Conservation (phyloP, 2,329 filamentous ascomycete genomes). For the Colletotrichum sp. region DNA sequence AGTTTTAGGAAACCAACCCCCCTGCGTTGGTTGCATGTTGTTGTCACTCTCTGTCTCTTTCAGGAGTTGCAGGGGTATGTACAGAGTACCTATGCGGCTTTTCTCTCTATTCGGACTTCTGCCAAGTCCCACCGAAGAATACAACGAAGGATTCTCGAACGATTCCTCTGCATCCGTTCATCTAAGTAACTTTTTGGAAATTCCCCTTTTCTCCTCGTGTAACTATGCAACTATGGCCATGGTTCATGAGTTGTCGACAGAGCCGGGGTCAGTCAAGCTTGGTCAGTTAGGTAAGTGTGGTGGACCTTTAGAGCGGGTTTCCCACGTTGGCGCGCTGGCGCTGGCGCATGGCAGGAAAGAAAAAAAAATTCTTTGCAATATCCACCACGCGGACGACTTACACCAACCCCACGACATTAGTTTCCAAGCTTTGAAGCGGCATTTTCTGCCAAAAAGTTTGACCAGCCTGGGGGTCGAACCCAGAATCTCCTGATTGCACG, state of each 20-base stretch:
- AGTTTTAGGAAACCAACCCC: neutral
- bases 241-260: neutral
- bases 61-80: neutral
- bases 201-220: neutral
- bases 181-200: neutral
- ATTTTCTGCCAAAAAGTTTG: neutral
- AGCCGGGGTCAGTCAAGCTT: neutral
- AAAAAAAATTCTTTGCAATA: neutral
- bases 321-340: neutral
- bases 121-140: neutral
- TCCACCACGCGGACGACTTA: neutral
- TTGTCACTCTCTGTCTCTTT: neutral
- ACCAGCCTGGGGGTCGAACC: constrained; percentile 23
- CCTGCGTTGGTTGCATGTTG: neutral
- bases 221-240: neutral
- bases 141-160: neutral
- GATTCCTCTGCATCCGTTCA: neutral
- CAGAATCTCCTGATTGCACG: constrained; percentile 19
- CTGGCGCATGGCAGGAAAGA: neutral
- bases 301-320: neutral
- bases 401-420: neutral
- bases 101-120: neutral
- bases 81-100: neutral
- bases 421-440: neutral
- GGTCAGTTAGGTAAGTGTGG: neutral